Evolutionary conservation across 306 rosid genomes (phyloP).

Genomic region (Pyrus communis): DNA sequence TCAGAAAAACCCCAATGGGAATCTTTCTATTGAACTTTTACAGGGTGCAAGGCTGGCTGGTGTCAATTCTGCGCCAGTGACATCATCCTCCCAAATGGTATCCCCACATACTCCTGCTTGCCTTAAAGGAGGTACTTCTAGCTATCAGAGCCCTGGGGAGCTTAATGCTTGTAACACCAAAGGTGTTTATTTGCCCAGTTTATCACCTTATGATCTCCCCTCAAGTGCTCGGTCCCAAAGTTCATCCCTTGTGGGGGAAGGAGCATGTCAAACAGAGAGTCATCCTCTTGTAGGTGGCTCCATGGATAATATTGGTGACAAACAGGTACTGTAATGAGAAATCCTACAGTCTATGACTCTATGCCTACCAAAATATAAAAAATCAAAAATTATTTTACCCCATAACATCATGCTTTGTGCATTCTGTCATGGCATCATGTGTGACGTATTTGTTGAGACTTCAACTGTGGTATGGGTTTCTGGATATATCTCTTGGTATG

Average conservation of each 20-base stretch:
- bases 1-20: conserved; percentile 33
- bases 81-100: conserved; percentile 54
- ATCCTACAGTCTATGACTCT: background rate
- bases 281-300: conserved; percentile 53
- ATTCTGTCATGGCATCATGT: background rate
- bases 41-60: conserved; percentile 65
- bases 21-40: conserved; percentile 44
- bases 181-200: conserved; percentile 55
- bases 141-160: conserved; percentile 53
- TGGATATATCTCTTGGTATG: background rate
- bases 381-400: background rate
- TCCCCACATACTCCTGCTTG: conserved; percentile 63
- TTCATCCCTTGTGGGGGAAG: conserved; percentile 56
- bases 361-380: background rate
- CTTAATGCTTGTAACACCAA: conserved; percentile 47
- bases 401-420: background rate
- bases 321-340: conserved; percentile 52
- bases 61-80: conserved; percentile 45
- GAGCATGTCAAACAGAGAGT: conserved; percentile 48
- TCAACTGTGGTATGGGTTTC: background rate
- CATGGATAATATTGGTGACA: conserved; percentile 52
- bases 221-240: conserved; percentile 64
- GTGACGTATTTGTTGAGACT: background rate
- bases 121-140: conserved; percentile 49
- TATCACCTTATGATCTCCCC: conserved; percentile 72